Evolutionary conservation across 345 rosid species (phyloP), one percentile per base, ranked within the genome.

Genomic region (Lepidium aucheri): DNA sequence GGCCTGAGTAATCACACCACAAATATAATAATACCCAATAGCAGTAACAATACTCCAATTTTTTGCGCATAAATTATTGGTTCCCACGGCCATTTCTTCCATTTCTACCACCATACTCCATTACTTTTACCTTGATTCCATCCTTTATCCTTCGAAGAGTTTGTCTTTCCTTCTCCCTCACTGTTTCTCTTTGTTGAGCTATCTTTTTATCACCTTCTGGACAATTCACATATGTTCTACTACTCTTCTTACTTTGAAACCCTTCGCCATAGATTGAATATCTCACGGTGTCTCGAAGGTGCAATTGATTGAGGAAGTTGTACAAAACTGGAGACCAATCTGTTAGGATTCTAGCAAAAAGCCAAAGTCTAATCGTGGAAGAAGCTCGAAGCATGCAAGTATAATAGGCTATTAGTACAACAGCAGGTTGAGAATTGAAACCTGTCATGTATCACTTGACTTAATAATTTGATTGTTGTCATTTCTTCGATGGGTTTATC

Each of bases 1-100:
- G 91, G 96, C 3, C 97, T 85, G 30, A 94, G 87, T 78, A 90
- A 73, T 76, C 97, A 78, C 91, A 86, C 81, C 22, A 85, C 93
- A 41, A 85, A 84, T 88, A 88, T 78, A 53, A 85, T 86, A 60
- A 94, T 72, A 52, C 96, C 95, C 17, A 94, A 73, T 45, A 87
- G 96, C 45, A 94, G 43, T 12, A 94, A 73, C 77, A 94, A 79
- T 39, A 88, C 88, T 0, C 96, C 85, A 20, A 94, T 79, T 74
- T 86, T 93, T 26, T 85, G 92, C 3, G 87, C 95, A 44, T 85
- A 88, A 46, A 88, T 80, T 72, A 94, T 73, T 3, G 97, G 86
- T 59, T 88, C 83, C 99, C 97, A 94, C 66, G 77, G 79, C 84
- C 87, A 80, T 51, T 74, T 83, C 78, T 76, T 83, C 34, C 79